Conservation (phyloP, 345 rosid genomes). For the Melastoma malabathricum region DNA sequence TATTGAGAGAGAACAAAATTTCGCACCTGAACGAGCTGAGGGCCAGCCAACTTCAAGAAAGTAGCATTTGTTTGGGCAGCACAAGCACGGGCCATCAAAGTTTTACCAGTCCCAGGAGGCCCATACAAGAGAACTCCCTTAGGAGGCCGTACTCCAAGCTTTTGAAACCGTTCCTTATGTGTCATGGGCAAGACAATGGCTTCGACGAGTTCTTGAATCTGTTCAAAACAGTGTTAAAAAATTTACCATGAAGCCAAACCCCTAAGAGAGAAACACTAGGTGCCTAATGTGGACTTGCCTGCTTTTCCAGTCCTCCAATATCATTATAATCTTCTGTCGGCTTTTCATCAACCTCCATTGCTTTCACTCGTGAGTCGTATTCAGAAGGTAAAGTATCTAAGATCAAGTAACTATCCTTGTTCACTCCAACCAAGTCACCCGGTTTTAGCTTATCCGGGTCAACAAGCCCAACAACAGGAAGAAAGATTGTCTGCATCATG, state of each 20-base stretch:
- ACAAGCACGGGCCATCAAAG: conserved; percentile 98
- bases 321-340: conserved; percentile 99
- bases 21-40: conserved; percentile 90
- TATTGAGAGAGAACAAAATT: too few relatives aligned
- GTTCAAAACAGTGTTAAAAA: conserved; percentile 8
- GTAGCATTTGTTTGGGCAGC: conserved; percentile 99
- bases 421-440: conserved; percentile 96
- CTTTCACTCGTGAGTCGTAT: conserved; percentile 93
- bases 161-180: conserved; percentile 84
- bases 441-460: conserved; percentile 97
- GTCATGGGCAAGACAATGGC: conserved; percentile 99
- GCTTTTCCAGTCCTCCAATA: conserved; percentile 95
- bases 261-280: too few relatives aligned
- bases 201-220: conserved; percentile 99
- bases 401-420: conserved; percentile 91
- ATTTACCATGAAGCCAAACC: neutral
- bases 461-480: conserved; percentile 95
- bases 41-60: conserved; percentile 91
- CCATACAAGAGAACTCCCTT: conserved; percentile 96
- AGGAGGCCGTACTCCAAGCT: conserved; percentile 92
- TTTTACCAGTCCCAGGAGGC: conserved; percentile 99
- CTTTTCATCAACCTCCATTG: conserved; percentile 99
- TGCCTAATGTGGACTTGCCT: conserved; percentile 23
- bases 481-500: conserved; percentile 70
- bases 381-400: conserved; percentile 94